Evolutionary conservation across 257 asterid genomes (phyloP), one percentile per base, ranked within the genome.

Genomic region (Nicotiana knightiana): DNA sequence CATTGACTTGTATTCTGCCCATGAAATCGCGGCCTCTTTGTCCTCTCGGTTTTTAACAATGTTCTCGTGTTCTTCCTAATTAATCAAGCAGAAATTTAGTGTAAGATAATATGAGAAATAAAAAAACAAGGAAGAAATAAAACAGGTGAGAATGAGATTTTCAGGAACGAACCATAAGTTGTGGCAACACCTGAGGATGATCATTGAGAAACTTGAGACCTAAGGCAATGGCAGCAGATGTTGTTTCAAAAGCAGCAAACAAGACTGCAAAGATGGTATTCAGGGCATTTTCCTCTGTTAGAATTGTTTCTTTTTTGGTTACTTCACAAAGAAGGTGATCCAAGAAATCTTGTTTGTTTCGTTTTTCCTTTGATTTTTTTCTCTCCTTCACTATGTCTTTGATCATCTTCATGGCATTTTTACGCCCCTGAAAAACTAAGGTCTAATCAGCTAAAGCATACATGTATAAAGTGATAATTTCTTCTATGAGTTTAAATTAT

Each of bases 51-150:
- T 82, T 33, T 16, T 26, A 24, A 70, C 73, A 71, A 70, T 82
- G 10, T 39, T 21, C 12, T 82, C 62, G 10, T 82, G 84, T 59
- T 80, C 82, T 46, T 80, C 76, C 82, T 43, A 43, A 43, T 21
- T 21, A 21, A 43, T 43, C 11, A 43, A 43, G 51, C 51, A 43
- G 11, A 39, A 7, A 43, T 8, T 8, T 43, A 43, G 11, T 39
- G 48, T 39, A 7, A 7, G 51, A 43, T 7, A 8, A 43, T 43
- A 43, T 43, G 51, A 43, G 51, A 43, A 43, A 43, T 8, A 43
- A 43, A 43, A 28, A 43, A 3, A 43, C 51, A 43, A 43, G 11
- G 62, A 37, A 18, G 53, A 5, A 43, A 16, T 21, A 6, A 70
- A 15, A 5, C 6, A 71, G 3, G 32, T 43, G 33, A 9, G 9